phyloP scores from a whole-genome alignment of 768 basidiomycete species.

The Russula griseocarnosa region DNA sequence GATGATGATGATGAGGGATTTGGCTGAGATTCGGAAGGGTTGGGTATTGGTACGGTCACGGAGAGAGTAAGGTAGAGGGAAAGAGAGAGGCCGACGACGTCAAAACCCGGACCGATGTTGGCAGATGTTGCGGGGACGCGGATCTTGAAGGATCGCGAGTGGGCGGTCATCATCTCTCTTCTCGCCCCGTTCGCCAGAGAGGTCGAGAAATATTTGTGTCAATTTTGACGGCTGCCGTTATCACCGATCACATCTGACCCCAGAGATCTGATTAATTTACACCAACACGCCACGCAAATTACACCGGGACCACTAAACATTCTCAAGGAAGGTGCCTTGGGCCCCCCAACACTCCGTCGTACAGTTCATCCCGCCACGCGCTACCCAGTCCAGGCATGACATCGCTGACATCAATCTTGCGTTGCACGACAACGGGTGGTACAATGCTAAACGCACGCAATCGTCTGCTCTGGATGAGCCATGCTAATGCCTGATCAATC shows the following conservation, averaged over 20 bases:
- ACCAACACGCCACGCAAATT: neutral
- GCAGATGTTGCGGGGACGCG: conserved; percentile 95
- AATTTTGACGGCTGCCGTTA: neutral
- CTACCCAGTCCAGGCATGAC: conserved; percentile 49
- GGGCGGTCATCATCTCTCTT: conserved; percentile 9
- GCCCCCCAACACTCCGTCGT: conserved; percentile 43
- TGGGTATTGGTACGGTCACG: conserved; percentile 45
- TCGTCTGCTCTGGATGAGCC: conserved; percentile 56
- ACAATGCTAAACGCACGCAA: conserved; percentile 61
- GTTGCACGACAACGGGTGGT: conserved; percentile 63
- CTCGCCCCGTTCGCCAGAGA: too few species aligned
- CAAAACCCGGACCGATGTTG: conserved; percentile 98
- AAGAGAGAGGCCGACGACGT: conserved; percentile 97
- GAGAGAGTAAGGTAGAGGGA: conserved; percentile 78
- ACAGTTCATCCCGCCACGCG: conserved; percentile 50
- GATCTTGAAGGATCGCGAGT: conserved; percentile 52
- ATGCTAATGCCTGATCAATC: conserved; percentile 67
- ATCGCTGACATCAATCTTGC: conserved; percentile 56
- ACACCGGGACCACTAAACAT: neutral
- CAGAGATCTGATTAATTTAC: neutral
- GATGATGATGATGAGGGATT: too few species aligned
- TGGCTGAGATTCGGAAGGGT: neutral
- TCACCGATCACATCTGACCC: neutral
- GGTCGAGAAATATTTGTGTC: neutral
- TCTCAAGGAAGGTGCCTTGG: too few species aligned